Percentiles rank a stretch among this genome's conserved stretches.
Conservation (phyloP, 129 eudicot genomes). For the Escallonia herrerae region DNA sequence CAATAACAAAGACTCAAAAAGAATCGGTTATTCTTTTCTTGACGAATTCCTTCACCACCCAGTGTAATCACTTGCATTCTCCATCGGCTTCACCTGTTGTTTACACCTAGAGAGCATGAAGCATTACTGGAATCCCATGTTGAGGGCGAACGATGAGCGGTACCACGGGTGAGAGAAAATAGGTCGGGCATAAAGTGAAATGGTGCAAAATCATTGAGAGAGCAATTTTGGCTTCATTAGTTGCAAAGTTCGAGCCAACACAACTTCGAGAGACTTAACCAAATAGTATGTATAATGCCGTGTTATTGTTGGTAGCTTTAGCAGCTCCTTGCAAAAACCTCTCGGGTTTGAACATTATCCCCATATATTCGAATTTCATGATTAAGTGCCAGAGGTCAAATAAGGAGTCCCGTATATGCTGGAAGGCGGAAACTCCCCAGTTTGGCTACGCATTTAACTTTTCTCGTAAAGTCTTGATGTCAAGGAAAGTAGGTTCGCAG, state of each 20-base stretch:
- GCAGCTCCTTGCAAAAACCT: conserved; percentile 34
- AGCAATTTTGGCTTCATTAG: conserved; percentile 33
- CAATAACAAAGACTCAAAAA: too few species aligned
- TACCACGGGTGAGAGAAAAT: conserved; percentile 34
- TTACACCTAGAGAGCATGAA: conserved; percentile 1
- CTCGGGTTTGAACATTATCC: conserved; percentile 43
- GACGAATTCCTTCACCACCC: too few species aligned
- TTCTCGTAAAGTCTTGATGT: too few species aligned
- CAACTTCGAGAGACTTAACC: conserved; percentile 44
- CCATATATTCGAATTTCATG: conserved; percentile 37
- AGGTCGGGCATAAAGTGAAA: conserved; percentile 29
- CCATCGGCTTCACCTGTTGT: too few species aligned
- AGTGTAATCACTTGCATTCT: too few species aligned
- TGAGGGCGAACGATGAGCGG: conserved; percentile 32
- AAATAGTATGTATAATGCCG: conserved; percentile 37
- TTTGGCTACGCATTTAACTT: too few species aligned
- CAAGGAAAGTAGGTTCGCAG: too few species aligned
- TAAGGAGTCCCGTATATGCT: too few species aligned
- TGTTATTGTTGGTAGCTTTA: conserved; percentile 26
- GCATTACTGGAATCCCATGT: conserved; percentile 30
- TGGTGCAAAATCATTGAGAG: conserved; percentile 32
- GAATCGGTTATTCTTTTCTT: too few species aligned
- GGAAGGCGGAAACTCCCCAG: too few species aligned
- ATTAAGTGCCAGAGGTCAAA: conserved; percentile 21
- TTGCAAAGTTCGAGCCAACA: conserved; percentile 37